phyloP scores from a whole-genome alignment of 2,329 filamentous ascomycete genomes.

The Polychaeton citri region DNA sequence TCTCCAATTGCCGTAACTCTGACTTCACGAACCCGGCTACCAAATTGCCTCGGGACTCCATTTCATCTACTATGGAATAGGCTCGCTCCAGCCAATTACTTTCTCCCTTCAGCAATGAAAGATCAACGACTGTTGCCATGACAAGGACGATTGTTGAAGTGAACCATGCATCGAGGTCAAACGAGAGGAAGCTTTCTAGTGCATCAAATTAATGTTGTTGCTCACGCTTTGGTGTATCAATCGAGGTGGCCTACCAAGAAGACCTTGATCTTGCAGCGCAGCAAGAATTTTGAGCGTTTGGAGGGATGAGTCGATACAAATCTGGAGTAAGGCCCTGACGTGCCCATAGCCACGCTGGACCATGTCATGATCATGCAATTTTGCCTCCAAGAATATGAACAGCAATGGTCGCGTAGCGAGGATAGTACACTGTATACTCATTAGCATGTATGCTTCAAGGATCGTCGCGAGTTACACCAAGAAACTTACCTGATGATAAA shows the following conservation, averaged over 20 bases:
- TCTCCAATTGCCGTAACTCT: constrained; percentile 9
- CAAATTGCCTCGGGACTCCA: constrained; percentile 9
- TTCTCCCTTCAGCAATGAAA: constrained; percentile 7
- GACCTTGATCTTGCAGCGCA: constrained; percentile 3
- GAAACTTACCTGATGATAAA: constrained; percentile 10
- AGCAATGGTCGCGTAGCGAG: constrained; percentile 26
- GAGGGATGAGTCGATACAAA: constrained; percentile 5
- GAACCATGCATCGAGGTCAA: constrained; percentile 12
- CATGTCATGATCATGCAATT: constrained; percentile 2
- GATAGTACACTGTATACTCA: constrained; percentile 7
- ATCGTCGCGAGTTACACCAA: no score
- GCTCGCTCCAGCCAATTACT: constrained; percentile 5
- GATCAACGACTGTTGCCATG: constrained; percentile 8
- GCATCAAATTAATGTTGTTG: no score
- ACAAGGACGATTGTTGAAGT: constrained; percentile 9
- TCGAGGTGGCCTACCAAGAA: no score
- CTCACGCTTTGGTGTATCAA: no score
- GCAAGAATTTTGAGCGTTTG: constrained; percentile 6
- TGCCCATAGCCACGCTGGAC: constrained; percentile 2
- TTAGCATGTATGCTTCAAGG: no score
- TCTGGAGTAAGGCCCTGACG: constrained; percentile 4
- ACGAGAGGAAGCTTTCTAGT: constrained; percentile 12
- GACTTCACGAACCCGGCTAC: constrained; percentile 9
- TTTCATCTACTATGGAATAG: constrained; percentile 9
- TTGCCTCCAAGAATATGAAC: constrained; percentile 23